phyloP scores from a whole-genome alignment of 2,329 filamentous ascomycete genomes.

The Chalaropsis ovoidea region DNA sequence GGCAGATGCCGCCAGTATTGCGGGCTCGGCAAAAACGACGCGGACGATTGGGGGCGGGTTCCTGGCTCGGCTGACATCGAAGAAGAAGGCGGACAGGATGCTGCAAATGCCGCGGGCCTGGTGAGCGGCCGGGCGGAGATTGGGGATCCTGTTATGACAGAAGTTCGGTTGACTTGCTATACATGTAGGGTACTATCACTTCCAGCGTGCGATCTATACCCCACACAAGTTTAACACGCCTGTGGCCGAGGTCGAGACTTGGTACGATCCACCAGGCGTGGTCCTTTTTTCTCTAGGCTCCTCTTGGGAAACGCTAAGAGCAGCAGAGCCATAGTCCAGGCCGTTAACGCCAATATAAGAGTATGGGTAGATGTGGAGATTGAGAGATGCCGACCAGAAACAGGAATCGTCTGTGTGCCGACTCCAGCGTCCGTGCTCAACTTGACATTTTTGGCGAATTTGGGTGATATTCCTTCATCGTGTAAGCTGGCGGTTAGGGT shows the following conservation, averaged over 20 bases:
- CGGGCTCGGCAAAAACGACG: constrained; percentile 13
- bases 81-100: constrained; percentile 20
- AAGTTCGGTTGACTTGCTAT: background rate
- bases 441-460: constrained; percentile 1
- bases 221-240: too few species aligned
- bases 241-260: too few species aligned
- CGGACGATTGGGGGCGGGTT: constrained; percentile 10
- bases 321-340: background rate
- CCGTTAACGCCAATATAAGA: background rate
- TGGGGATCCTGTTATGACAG: background rate
- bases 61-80: constrained; percentile 20
- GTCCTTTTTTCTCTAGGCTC: too few species aligned
- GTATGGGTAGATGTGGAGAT: background rate
- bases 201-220: too few species aligned
- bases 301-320: too few species aligned
- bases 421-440: background rate
- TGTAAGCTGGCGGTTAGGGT: background rate
- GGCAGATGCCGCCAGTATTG: constrained; percentile 6
- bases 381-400: background rate
- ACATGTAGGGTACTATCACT: too few species aligned
- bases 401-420: background rate
- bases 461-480: background rate
- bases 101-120: constrained; percentile 14
- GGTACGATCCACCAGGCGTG: too few species aligned
- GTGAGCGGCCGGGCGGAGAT: background rate